Base-by-base conservation (phyloP, 257 asterid species). In the Solanum chmielewskii region DNA sequence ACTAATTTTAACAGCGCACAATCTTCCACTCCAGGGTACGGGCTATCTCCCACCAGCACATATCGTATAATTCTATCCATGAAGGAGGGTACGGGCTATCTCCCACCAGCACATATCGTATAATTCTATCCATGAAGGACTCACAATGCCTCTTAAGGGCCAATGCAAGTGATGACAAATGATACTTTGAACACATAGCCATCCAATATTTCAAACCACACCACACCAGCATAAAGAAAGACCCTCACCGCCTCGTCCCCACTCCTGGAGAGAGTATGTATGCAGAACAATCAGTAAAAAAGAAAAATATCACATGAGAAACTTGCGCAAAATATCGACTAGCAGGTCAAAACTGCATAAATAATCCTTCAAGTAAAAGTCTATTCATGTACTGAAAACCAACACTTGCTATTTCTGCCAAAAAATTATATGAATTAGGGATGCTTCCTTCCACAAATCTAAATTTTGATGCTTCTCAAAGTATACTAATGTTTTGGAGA, bases 401-500 rank as follows among this genome's bases (percentile, higher is more conserved):
- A 56, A 39, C 41, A 56, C 73, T 44, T 10, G 41, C 49, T 81
- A 81, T 81, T 81, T 81, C 85, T 81, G 69, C 85, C 85, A 49
- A 81, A 81, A 80, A 80, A 78, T 15, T 31, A 70, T 81, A 81
- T 81, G 44, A 47, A 80, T 47, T 81, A 49, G 85, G 84, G 69
- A 47, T 81, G 85, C 42, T 49, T 81, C 27, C 44, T 49, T 81
- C 69, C 85, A 81, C 11, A 81, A 29, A 81, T 81, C 85, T 81
- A 81, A 81, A 81, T 47, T 49, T 29, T 49, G 85, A 81, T 81
- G 85, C 85, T 82, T 35, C 77, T 88, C 86, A 86, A 84, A 76
- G 87, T 87, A 90, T 89, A 74, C 87, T 77, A 64, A 86, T 85
- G 20, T 49, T 68, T 86, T 60, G 69, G 86, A 83, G 41, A 91